A percentile compares a stretch with the other conserved stretches of the same genome.
Conservation (phyloP, 2,329 filamentous ascomycete genomes). For the Epichloe sibirici region DNA sequence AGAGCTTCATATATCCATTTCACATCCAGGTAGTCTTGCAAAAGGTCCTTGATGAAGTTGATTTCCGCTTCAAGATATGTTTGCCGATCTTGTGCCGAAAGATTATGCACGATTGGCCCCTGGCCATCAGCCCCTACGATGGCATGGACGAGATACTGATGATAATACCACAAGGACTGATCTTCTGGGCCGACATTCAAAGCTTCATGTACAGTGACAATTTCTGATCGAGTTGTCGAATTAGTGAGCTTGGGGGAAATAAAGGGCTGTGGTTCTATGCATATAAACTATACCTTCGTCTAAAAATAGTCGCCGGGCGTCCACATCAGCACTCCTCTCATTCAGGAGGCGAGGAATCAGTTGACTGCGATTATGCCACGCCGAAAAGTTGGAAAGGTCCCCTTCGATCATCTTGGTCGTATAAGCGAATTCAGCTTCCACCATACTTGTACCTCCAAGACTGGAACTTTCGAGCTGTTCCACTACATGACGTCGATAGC, state of each 20-base stretch:
- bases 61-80: conserved; percentile 59
- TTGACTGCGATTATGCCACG: conserved; percentile 85
- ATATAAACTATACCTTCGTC: conserved; percentile 43
- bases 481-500: conserved; percentile 72
- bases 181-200: conserved; percentile 86
- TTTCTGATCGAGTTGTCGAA: conserved; percentile 37
- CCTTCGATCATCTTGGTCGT: conserved; percentile 75
- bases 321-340: conserved; percentile 53
- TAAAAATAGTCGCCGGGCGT: conserved; percentile 54
- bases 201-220: conserved; percentile 62
- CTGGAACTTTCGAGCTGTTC: conserved; percentile 53
- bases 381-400: conserved; percentile 93
- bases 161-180: conserved; percentile 95
- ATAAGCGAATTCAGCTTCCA: conserved; percentile 74
- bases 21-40: conserved; percentile 43
- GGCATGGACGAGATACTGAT: conserved; percentile 72
- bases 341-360: conserved; percentile 65
- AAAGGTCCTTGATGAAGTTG: conserved; percentile 55
- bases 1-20: conserved; percentile 89
- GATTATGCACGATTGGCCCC: conserved; percentile 10
- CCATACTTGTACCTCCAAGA: conserved; percentile 48
- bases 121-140: conserved; percentile 33
- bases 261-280: conserved; percentile 4
- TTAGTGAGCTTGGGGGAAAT: neutral
- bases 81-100: conserved; percentile 49